Percentiles rank a stretch among this genome's conserved stretches.
Conservation (phyloP, 2,329 filamentous ascomycete genomes). For the Monilinia aucupariae region DNA sequence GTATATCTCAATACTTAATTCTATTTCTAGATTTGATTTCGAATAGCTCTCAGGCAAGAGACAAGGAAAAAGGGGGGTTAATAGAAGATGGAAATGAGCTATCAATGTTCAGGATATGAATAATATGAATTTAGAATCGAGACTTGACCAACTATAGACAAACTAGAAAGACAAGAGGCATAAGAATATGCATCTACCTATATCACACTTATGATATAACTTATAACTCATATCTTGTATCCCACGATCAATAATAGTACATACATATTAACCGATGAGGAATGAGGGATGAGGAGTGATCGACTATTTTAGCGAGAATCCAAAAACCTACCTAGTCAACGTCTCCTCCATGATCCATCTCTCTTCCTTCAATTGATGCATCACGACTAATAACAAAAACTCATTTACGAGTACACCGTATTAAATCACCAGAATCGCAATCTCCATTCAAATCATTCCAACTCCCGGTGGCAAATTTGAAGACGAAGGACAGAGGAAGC, state of each 20-base stretch:
- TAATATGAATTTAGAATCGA: neutral
- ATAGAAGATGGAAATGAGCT: neutral
- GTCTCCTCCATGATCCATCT: neutral
- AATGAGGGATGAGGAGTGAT: neutral
- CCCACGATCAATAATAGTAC: neutral
- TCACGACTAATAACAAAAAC: neutral
- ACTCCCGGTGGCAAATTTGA: slow-evolving; percentile 1
- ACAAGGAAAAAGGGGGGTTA: neutral
- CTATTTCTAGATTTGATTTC: neutral
- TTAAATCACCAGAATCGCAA: neutral
- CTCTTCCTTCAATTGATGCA: neutral
- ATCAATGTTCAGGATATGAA: neutral
- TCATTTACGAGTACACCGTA: neutral
- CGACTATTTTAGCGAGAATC: slow-evolving; percentile 5
- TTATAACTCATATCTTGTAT: neutral
- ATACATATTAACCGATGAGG: neutral
- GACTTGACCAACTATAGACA: neutral
- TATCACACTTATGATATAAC: neutral
- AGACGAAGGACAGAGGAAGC: neutral
- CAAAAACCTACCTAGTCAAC: neutral
- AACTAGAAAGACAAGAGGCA: neutral
- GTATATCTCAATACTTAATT: neutral
- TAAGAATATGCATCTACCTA: slow-evolving; percentile 1
- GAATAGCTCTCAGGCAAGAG: neutral
- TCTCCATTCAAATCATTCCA: neutral